Conservation (phyloP, 2,329 filamentous ascomycete genomes). For the Cordyceps javanica region DNA sequence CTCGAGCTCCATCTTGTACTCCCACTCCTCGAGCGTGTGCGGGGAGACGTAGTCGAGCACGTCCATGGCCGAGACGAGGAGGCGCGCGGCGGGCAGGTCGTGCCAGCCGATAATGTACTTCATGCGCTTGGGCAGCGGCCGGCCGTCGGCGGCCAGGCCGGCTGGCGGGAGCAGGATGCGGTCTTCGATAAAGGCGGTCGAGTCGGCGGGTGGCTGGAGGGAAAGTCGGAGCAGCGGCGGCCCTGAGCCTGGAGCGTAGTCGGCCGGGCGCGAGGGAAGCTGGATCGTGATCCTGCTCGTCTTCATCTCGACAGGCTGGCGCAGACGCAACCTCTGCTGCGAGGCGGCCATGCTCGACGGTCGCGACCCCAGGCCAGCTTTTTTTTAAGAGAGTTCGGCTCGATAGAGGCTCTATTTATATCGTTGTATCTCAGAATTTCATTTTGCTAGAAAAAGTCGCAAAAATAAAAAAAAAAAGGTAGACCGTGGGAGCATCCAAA, state of each 20-base stretch:
- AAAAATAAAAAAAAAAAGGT: too few relatives aligned
- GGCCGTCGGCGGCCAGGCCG: conserved; percentile 27
- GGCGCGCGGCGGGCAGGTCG: conserved; percentile 43
- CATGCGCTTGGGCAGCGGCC: conserved; percentile 36
- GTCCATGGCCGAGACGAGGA: conserved; percentile 39
- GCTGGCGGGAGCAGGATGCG: conserved; percentile 41
- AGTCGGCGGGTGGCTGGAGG: conserved; percentile 43
- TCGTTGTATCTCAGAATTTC: too few relatives aligned
- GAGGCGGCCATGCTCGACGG: background rate
- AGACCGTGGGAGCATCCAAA: too few relatives aligned
- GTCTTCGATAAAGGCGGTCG: conserved; percentile 51
- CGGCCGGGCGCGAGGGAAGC: conserved; percentile 14
- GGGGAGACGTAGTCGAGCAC: conserved; percentile 55
- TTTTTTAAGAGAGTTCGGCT: too few relatives aligned
- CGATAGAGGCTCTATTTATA: too few relatives aligned
- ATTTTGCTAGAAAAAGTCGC: too few relatives aligned
- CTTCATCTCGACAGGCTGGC: background rate
- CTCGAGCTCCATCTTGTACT: conserved; percentile 38
- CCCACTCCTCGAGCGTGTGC: conserved; percentile 50
- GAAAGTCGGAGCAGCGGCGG: conserved; percentile 41
- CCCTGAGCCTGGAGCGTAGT: conserved; percentile 41
- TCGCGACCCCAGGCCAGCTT: too few relatives aligned
- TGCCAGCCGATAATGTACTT: conserved; percentile 51
- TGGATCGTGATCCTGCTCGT: background rate
- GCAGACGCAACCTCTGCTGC: background rate